Percentiles rank a stretch among this genome's conserved stretches.
Evolutionary conservation across 495 filamentous ascomycete genomes (phyloP).

Genomic region (Daldinia bambusicola): DNA sequence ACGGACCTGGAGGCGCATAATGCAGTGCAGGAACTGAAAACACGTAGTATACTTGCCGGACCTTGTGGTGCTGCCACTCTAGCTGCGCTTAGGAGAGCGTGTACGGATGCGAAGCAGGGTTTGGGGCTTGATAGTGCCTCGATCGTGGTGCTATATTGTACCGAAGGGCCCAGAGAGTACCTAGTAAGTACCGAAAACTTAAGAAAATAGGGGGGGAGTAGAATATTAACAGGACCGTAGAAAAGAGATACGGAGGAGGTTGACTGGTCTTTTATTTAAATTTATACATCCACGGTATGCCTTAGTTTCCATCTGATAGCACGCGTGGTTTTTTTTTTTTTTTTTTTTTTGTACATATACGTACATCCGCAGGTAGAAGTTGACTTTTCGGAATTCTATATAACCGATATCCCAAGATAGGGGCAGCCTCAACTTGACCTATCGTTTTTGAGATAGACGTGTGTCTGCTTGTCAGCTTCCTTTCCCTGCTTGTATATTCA

Average conservation of each 20-base stretch:
- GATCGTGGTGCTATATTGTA: constrained; percentile 61
- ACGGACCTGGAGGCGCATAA: constrained; percentile 64
- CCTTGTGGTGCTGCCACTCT: constrained; percentile 71
- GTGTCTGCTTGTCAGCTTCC: background rate
- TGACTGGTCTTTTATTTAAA: background rate
- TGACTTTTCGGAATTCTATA: constrained; percentile 1
- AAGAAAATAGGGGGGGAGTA: background rate
- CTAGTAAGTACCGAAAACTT: constrained; percentile 25
- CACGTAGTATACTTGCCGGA: constrained; percentile 59
- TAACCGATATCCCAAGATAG: background rate
- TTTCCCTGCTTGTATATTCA: background rate
- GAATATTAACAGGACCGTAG: background rate
- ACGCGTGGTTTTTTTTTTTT: background rate
- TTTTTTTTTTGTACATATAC: constrained; percentile 18
- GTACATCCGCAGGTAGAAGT: background rate
- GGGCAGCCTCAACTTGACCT: constrained; percentile 1
- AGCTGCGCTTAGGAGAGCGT: constrained; percentile 64
- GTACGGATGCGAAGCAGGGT: constrained; percentile 42
- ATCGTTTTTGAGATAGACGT: background rate
- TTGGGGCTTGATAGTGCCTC: constrained; percentile 55
- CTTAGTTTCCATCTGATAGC: constrained; percentile 6
- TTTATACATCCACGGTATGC: constrained; percentile 9
- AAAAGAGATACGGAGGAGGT: background rate
- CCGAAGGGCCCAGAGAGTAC: constrained; percentile 45
- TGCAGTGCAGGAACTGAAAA: constrained; percentile 61